These are phyloP conservation scores for Lachnellula occidentalis DNA, from an alignment of 2,329 filamentous ascomycete species.

Conservation along the genomic window DNA sequence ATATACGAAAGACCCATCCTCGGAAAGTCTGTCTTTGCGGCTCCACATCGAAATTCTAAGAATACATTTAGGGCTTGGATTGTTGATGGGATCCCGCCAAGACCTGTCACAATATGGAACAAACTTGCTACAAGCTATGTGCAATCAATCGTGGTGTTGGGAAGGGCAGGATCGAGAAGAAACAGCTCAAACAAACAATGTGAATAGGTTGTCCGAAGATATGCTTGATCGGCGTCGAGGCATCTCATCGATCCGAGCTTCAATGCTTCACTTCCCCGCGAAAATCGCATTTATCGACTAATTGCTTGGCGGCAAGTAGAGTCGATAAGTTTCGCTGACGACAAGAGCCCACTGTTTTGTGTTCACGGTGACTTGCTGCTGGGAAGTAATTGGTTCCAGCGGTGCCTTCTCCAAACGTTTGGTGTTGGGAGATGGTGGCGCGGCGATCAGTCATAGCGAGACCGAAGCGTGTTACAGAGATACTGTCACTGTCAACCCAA, in stretches of 20 bases:
- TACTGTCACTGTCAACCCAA: neutral
- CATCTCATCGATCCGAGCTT: neutral
- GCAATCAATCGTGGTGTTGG: neutral
- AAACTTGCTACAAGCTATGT: conserved; percentile 7
- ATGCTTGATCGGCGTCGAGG: conserved; percentile 1
- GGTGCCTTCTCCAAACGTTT: neutral
- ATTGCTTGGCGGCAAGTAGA: neutral
- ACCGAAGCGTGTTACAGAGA: neutral
- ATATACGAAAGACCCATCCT: conserved; percentile 1
- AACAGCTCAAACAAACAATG: neutral
- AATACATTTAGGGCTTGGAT: neutral
- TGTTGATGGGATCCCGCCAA: conserved; percentile 2
- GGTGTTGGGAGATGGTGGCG: neutral
- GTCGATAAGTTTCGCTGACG: neutral
- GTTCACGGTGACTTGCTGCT: too few species aligned
- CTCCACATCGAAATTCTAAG: conserved; percentile 3
- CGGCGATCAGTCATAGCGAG: neutral
- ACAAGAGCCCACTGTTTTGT: neutral
- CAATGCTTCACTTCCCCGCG: too few species aligned
- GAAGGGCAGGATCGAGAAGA: neutral
- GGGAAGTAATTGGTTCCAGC: neutral
- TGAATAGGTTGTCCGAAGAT: neutral
- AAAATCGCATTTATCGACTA: neutral
- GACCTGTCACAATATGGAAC: conserved; percentile 13
- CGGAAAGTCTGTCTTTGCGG: neutral